Conservation (phyloP, 2,329 filamentous ascomycete species). For the Penicillium sp. region DNA sequence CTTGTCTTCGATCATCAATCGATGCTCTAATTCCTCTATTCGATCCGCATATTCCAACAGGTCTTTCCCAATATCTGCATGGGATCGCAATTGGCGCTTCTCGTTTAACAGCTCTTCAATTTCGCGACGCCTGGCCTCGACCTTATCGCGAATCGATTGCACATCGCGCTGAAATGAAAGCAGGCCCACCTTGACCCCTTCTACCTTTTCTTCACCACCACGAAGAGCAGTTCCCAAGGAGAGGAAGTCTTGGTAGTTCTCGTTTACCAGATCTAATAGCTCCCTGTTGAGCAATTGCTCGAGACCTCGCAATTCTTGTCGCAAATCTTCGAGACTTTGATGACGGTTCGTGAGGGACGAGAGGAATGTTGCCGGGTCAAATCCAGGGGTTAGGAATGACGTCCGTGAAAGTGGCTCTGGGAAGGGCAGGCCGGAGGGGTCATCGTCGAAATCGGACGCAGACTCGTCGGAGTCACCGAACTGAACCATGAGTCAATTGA, state of each 20-base stretch:
- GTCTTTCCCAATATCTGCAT: conserved; percentile 57
- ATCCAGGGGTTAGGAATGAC: conserved; percentile 72
- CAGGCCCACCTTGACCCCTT: conserved; percentile 80
- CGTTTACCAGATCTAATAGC: conserved; percentile 88
- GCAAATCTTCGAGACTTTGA: conserved; percentile 91
- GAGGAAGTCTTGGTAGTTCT: conserved; percentile 88
- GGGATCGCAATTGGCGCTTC: conserved; percentile 56
- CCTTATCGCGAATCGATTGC: conserved; percentile 62
- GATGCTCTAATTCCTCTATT: conserved; percentile 59
- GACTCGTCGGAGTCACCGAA: conserved; percentile 45
- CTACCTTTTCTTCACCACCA: conserved; percentile 85
- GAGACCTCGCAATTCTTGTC: conserved; percentile 74
- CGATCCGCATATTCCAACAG: conserved; percentile 43
- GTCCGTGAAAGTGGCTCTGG: conserved; percentile 73
- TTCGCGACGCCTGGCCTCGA: conserved; percentile 59
- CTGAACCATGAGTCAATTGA: conserved; percentile 21
- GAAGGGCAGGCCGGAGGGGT: conserved; percentile 68
- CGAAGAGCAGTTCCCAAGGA: conserved; percentile 72
- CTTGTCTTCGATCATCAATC: conserved; percentile 57
- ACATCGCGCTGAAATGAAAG: conserved; percentile 80
- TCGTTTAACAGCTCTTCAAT: conserved; percentile 59
- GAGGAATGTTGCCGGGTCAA: conserved; percentile 77
- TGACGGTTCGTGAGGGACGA: conserved; percentile 78
- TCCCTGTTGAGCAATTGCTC: conserved; percentile 75
- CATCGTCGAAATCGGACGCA: conserved; percentile 52